Evolutionary conservation across 768 basidiomycete species (phyloP).

Genomic region (Udeniomyces megalosporus): DNA sequence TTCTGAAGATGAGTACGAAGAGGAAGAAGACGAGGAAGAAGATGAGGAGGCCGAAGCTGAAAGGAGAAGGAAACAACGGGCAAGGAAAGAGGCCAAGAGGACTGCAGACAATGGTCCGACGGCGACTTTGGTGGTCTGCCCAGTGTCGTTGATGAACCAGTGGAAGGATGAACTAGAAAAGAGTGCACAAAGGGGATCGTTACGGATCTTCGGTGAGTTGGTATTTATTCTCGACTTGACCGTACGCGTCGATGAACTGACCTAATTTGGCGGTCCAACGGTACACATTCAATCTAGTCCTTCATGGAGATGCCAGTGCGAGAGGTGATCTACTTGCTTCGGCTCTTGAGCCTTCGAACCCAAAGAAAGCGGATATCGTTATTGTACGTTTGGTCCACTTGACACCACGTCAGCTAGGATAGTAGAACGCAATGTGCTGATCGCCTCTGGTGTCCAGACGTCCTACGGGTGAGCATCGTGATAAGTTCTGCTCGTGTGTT

Average conservation of each 20-base stretch:
- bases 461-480: background rate
- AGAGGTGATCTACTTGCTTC: background rate
- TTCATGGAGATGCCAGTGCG: too few species aligned
- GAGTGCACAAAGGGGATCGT: slow-evolving; percentile 53
- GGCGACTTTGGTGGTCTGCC: slow-evolving; percentile 80
- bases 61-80: background rate
- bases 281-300: too few species aligned
- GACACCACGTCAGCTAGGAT: too few species aligned
- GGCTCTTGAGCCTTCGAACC: slow-evolving; percentile 12
- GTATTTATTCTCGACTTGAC: background rate
- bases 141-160: slow-evolving; percentile 75
- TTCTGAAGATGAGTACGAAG: background rate
- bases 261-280: too few species aligned
- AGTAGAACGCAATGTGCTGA: too few species aligned
- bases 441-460: too few species aligned
- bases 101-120: slow-evolving; percentile 18
- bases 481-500: too few species aligned
- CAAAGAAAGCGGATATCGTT: slow-evolving; percentile 5
- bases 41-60: background rate
- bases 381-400: too few species aligned
- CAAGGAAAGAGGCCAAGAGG: background rate
- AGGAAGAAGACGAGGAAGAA: slow-evolving; percentile 1
- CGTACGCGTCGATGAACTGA: too few species aligned
- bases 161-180: slow-evolving; percentile 85
- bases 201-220: slow-evolving; percentile 38